Percentiles rank a stretch among this genome's conserved stretches.
These are phyloP conservation scores for Starmera quercuum DNA, from an alignment of 805 yeast genomes.

Conservation along the genomic window DNA sequence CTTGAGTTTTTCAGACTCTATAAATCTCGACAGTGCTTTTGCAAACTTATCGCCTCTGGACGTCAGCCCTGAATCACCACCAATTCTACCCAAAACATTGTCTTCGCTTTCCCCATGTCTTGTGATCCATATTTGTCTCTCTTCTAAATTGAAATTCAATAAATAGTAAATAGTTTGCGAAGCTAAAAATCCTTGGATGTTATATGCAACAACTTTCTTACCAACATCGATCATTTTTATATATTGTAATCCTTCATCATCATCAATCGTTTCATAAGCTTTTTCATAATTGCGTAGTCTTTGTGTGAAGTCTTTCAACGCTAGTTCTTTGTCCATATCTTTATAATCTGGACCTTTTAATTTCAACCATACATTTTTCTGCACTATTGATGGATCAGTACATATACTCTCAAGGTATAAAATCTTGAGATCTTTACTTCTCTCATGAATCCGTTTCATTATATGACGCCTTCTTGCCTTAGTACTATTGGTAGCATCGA, in stretches of 20 bases:
- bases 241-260: conserved; percentile 67
- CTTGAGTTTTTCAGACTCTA: conserved; percentile 59
- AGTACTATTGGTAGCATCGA: conserved; percentile 79
- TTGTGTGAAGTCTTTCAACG: conserved; percentile 74
- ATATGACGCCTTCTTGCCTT: conserved; percentile 55
- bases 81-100: conserved; percentile 78
- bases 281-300: conserved; percentile 77
- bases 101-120: conserved; percentile 92
- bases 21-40: conserved; percentile 64
- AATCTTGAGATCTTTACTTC: conserved; percentile 64
- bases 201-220: conserved; percentile 84
- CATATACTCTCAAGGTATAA: conserved; percentile 84
- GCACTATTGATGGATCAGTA: conserved; percentile 69
- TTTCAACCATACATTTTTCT: conserved; percentile 77
- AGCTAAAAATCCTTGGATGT: conserved; percentile 81
- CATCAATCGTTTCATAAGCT: conserved; percentile 88
- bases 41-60: conserved; percentile 73
- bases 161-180: conserved; percentile 90
- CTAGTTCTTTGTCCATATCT: conserved; percentile 73
- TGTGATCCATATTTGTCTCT: conserved; percentile 90
- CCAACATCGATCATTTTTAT: conserved; percentile 97
- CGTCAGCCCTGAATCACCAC: conserved; percentile 84
- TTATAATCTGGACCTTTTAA: conserved; percentile 90
- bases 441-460: conserved; percentile 44
- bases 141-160: conserved; percentile 79